Evolutionary conservation across 2,329 filamentous ascomycete genomes (phyloP), one percentile per base, ranked within the genome.

Genomic region (Ramularia endophylla): DNA sequence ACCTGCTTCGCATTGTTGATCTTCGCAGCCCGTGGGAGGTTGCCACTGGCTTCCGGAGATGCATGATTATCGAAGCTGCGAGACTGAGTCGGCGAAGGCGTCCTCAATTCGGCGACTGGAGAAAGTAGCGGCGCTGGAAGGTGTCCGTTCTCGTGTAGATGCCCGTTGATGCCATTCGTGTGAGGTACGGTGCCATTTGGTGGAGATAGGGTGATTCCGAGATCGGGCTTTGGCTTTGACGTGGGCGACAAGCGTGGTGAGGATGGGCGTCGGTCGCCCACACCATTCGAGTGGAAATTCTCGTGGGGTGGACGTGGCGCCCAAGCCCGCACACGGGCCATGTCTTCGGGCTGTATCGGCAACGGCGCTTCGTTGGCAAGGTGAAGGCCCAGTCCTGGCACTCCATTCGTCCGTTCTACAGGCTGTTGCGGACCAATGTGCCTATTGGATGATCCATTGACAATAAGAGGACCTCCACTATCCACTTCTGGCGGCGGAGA

Each of bases 71-170:
- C 77, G 36, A 72, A 65, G 35, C 73, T 79, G 40, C 81, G 72
- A 41, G 68, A 66, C 9, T 74, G 68, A 3, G 73, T 83, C 1
- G 84, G 83, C 2, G 84, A 86, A 2, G 83, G 81, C 0, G 81
- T 83, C n/a, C 75, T 73, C 5, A 77, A 75, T 64, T 88, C 85
- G 40, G 83, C 83, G 0, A 88, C 84, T 0, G 85, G 85, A 0
- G 85, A 88, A 2, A 89, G 69, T 16, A 73, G 48, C 4, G 70
- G 68, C 25, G 50, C 55, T 6, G 49, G 38, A 17, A 48, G 35
- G 17, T 43, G 43, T n/a, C 32, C 38, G 12, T 32, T 33, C 7
- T 54, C 53, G n/a, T 39, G 44, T 27, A 50, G 41, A 20, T 49
- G 45, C 12, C 41, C 43, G 15, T 48, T 47, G 4, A 44, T 17